Evolutionary conservation across 1,284 basidiomycete genomes (phyloP).

Genomic region (Rhizoctonia solani): DNA sequence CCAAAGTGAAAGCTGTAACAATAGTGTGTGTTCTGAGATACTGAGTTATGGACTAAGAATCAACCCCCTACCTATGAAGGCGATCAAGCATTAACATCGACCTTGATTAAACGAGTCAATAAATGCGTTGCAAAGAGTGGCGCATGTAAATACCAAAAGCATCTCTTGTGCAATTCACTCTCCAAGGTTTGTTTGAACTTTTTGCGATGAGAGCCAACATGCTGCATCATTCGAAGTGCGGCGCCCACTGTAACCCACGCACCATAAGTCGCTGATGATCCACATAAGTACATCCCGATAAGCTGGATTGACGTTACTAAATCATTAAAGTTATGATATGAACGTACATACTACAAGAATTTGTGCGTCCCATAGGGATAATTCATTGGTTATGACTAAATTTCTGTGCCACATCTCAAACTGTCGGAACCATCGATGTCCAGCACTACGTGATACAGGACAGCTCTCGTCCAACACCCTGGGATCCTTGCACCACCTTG

Average conservation of each 20-base stretch:
- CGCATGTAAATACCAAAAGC: constrained; percentile 16
- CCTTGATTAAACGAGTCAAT: too few species aligned
- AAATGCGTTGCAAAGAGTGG: too few species aligned
- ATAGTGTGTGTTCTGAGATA: too few species aligned
- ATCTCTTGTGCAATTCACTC: not conserved
- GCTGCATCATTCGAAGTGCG: not conserved
- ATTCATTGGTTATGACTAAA: not conserved
- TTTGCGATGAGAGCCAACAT: not conserved
- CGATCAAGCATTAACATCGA: too few species aligned
- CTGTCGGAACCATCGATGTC: not conserved
- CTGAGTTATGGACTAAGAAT: too few species aligned
- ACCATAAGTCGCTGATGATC: not conserved
- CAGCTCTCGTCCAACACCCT: not conserved
- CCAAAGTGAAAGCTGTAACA: not conserved
- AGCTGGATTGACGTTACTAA: not conserved
- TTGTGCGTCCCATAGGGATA: not conserved
- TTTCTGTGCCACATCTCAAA: not conserved
- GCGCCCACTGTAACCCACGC: not conserved
- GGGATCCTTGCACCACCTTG: not conserved
- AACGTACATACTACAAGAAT: not conserved
- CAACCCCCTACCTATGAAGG: too few species aligned
- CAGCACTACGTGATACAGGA: not conserved
- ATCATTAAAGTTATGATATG: not conserved
- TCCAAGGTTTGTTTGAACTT: not conserved
- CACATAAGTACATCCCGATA: not conserved